Evolutionary conservation across 805 yeast species (phyloP).

Genomic region (Candida stauntonica): DNA sequence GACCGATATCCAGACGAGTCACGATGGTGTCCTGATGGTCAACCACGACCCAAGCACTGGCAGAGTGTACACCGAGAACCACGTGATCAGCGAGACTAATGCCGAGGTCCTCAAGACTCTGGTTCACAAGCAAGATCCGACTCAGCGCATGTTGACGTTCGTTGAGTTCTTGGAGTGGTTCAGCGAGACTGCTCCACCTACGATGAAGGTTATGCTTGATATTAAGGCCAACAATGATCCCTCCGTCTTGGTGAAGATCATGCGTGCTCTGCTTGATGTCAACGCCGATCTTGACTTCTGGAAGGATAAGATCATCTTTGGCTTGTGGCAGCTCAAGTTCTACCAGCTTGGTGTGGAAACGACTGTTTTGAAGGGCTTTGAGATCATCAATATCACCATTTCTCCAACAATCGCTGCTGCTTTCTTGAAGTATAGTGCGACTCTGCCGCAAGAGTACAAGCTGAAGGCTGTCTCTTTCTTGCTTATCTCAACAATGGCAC

Average conservation of each 20-base stretch:
- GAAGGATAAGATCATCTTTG: conserved; percentile 43
- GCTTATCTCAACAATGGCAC: conserved; percentile 42
- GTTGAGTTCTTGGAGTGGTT: conserved; percentile 38
- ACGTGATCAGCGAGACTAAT: conserved; percentile 34
- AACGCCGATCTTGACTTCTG: conserved; percentile 39
- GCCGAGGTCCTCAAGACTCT: conserved; percentile 35
- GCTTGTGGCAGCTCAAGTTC: conserved; percentile 49
- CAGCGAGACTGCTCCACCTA: conserved; percentile 16
- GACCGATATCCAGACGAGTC: conserved; percentile 51
- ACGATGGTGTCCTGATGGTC: conserved; percentile 49
- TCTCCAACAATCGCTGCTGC: conserved; percentile 30
- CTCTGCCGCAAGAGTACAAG: conserved; percentile 38
- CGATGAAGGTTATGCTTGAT: conserved; percentile 41
- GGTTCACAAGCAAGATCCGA: conserved; percentile 29
- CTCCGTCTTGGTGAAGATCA: conserved; percentile 36
- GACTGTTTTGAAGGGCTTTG: conserved; percentile 33
- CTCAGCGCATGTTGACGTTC: conserved; percentile 39
- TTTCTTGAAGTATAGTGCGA: conserved; percentile 34
- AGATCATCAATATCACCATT: conserved; percentile 33
- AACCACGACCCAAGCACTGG: conserved; percentile 50
- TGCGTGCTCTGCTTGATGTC: conserved; percentile 32
- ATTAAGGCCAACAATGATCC: conserved; percentile 45
- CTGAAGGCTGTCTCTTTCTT: conserved; percentile 52
- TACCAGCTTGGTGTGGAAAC: conserved; percentile 37
- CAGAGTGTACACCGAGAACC: conserved; percentile 41